Conservation (phyloP, 164 flowering plant genomes). For the Stephania yunnanensis region DNA sequence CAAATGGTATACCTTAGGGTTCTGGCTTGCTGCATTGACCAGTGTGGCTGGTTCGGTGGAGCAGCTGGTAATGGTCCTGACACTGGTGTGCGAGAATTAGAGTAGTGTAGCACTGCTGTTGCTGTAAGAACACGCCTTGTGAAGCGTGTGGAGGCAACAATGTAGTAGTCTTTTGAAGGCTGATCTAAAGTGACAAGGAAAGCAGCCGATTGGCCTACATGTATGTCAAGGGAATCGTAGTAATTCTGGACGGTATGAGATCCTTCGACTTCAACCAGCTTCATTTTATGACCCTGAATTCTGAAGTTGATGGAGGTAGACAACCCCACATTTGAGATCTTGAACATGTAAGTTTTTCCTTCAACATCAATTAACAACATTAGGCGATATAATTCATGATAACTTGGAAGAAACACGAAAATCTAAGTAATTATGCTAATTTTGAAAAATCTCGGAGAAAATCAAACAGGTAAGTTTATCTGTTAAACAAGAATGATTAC, state of each 20-base stretch:
- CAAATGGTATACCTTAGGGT: slow-evolving; percentile 33
- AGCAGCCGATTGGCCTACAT: slow-evolving; percentile 42
- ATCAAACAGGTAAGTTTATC: background rate
- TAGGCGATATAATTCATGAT: background rate
- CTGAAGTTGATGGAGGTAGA: slow-evolving; percentile 44
- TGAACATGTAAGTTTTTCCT: slow-evolving; percentile 41
- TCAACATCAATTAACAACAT: slow-evolving; percentile 6
- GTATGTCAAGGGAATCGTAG: slow-evolving; percentile 46
- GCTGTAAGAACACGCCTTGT: slow-evolving; percentile 24
- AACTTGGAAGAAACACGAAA: background rate
- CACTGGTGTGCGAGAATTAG: slow-evolving; percentile 24
- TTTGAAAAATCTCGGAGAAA: background rate
- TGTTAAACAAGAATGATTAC: slow-evolving; percentile 18
- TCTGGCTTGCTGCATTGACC: slow-evolving; percentile 50
- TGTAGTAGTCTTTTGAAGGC: slow-evolving; percentile 36
- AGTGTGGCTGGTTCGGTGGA: slow-evolving; percentile 29
- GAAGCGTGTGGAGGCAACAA: slow-evolving; percentile 52
- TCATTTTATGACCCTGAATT: slow-evolving; percentile 41
- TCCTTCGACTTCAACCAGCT: slow-evolving; percentile 49
- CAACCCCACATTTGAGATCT: slow-evolving; percentile 45
- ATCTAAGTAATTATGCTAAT: background rate
- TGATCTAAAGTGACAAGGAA: slow-evolving; percentile 39
- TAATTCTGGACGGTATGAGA: slow-evolving; percentile 39
- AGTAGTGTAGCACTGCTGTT: slow-evolving; percentile 34
- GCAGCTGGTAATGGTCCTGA: slow-evolving; percentile 32